These are phyloP conservation scores for Chlorophyllum brunneum DNA, from an alignment of 768 basidiomycete species.

Conservation along the genomic window DNA sequence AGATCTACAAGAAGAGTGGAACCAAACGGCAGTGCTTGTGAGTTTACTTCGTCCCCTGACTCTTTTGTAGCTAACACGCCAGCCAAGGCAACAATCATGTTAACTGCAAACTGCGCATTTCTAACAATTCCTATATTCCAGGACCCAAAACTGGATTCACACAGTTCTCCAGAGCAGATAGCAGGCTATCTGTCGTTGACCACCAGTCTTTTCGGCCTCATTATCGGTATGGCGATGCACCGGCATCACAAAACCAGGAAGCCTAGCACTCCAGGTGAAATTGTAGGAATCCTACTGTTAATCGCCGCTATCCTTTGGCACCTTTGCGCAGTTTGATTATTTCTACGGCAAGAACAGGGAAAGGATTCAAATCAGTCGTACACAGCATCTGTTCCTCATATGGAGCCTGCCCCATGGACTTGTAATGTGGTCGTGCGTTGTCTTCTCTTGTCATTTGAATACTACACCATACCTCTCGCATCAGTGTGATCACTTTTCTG, in stretches of 20 bases:
- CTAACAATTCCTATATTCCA: constrained; percentile 9
- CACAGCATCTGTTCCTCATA: constrained; percentile 3
- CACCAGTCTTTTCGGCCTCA: constrained; percentile 3
- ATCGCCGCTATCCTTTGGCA: not conserved
- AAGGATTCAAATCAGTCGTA: not conserved
- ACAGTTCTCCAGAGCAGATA: constrained; percentile 5
- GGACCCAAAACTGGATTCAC: not conserved
- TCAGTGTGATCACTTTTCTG: constrained; percentile 4
- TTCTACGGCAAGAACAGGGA: not conserved
- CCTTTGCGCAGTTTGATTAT: not conserved
- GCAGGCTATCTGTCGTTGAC: constrained; percentile 5
- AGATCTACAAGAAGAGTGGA: constrained; percentile 7
- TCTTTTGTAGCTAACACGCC: not conserved
- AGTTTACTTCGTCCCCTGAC: not conserved
- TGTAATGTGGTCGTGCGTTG: constrained; percentile 9
- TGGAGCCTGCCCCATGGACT: constrained; percentile 10
- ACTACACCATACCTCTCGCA: not conserved
- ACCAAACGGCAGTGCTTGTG: constrained; percentile 2
- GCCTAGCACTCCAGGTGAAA: not conserved
- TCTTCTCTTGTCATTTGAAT: not conserved
- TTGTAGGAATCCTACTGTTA: not conserved
- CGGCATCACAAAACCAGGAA: not conserved
- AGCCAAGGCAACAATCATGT: constrained; percentile 6
- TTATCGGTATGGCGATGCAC: constrained; percentile 2
- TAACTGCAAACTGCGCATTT: constrained; percentile 10